Conservation (phyloP, 2,329 filamentous ascomycete species). For the Chaetomium globosum region DNA sequence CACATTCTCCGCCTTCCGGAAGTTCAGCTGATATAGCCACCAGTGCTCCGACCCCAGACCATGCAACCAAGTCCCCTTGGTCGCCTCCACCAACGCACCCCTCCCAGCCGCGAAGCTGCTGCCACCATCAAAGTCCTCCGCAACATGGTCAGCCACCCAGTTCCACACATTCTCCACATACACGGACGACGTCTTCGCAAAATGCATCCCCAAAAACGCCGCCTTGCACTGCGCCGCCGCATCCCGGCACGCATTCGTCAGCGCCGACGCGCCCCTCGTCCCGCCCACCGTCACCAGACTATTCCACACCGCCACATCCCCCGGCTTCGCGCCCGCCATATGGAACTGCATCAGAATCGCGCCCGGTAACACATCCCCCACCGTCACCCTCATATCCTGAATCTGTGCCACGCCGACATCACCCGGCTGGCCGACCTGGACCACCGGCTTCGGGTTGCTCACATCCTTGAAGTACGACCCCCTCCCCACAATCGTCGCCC, state of each 20-base stretch:
- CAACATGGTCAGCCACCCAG: slow-evolving; percentile 56
- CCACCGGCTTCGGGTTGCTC: slow-evolving; percentile 57
- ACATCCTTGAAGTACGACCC: slow-evolving; percentile 55
- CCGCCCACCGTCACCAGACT: slow-evolving; percentile 45
- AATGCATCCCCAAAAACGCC: slow-evolving; percentile 52
- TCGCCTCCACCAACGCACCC: slow-evolving; percentile 50
- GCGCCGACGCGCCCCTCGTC: slow-evolving; percentile 40
- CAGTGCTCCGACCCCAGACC: slow-evolving; percentile 59
- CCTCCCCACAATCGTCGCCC: slow-evolving; percentile 55
- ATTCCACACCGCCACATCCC: slow-evolving; percentile 54
- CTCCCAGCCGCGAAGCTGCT: slow-evolving; percentile 54
- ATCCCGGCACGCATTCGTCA: slow-evolving; percentile 39
- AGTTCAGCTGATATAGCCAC: slow-evolving; percentile 61
- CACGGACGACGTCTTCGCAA: slow-evolving; percentile 49
- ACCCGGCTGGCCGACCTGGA: slow-evolving; percentile 60
- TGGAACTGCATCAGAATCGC: slow-evolving; percentile 60
- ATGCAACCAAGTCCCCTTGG: slow-evolving; percentile 54
- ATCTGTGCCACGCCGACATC: slow-evolving; percentile 64
- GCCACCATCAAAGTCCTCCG: slow-evolving; percentile 52
- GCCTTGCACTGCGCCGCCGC: slow-evolving; percentile 47
- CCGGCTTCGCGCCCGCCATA: slow-evolving; percentile 42
- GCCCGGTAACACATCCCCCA: slow-evolving; percentile 61
- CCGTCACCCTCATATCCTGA: slow-evolving; percentile 66
- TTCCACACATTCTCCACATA: slow-evolving; percentile 60
- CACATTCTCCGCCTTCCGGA: slow-evolving; percentile 54